Evolutionary conservation across 192 early-diverging fungal species (phyloP), one percentile per base, ranked within the genome.

Genomic region (Rhizophagus prolifer): DNA sequence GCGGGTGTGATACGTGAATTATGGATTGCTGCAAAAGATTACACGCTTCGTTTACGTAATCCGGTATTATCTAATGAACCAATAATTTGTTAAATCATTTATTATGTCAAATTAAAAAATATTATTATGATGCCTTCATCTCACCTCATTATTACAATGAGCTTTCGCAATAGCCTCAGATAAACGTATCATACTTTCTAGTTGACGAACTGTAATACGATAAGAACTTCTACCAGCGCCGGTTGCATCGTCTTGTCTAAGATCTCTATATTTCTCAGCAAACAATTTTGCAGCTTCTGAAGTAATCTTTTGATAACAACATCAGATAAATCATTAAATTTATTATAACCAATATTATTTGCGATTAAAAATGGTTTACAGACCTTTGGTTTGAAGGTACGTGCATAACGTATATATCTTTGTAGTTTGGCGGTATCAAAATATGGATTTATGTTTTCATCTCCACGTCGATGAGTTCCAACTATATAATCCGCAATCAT

Each of bases 141-240:
- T 79, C 81, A 91, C 89, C 64, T 85, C 79, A 28, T 89, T 83
- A 61, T 82, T 79, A 74, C 91, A 94, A 79, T 96, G 89, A 34
- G 94, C 91, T 74, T 96, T 91, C 3, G 97, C 96, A 76, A 99
- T 85, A 0, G 96, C 97, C 85, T 99, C 97, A 30, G 94, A 95
- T 34, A 99, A 86, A 60, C 96, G 94, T 72, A 99, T 94, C 87
- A 98, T 94, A 81, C 92, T 94, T 86, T 98, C 97, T 21, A 99
- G 85, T 84, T 99, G 97, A 62, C 96, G 91, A 31, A 99, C 97
- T 1, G 97, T 99, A 77, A 98, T 98, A 38, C 96, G 89, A 79
- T 95, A 96, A 1, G 95, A 94, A 79, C 87, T 90, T 74, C 81
- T 83, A 19, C 78, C 81, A 25, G 82, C 82, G 58, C 90, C 94